These are phyloP conservation scores for Cercospora sp. DNA, from an alignment of 2,329 filamentous ascomycete species.

Conservation along the genomic window DNA sequence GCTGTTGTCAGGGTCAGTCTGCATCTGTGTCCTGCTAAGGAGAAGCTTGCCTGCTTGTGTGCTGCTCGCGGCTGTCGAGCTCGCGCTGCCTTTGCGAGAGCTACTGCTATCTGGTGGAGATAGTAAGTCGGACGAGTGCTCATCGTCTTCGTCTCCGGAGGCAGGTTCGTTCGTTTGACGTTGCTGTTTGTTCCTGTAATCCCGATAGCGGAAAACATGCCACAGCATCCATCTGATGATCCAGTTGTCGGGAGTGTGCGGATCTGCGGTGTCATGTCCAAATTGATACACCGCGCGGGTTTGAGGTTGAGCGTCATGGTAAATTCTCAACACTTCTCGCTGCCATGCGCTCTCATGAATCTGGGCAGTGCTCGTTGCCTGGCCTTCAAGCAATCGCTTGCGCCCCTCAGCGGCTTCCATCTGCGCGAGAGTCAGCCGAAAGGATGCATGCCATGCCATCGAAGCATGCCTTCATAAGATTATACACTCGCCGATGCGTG, in stretches of 20 bases:
- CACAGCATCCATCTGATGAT: conserved; percentile 53
- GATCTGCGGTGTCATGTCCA: conserved; percentile 41
- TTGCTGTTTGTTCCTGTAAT: conserved; percentile 42
- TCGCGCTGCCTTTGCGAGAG: conserved; percentile 11
- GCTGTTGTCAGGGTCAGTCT: conserved; percentile 5
- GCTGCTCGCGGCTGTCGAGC: conserved; percentile 6
- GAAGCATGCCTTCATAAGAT: conserved; percentile 43
- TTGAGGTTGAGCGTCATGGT: conserved; percentile 39
- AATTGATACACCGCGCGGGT: conserved; percentile 45
- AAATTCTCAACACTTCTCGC: conserved; percentile 44
- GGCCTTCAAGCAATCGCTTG: conserved; percentile 42
- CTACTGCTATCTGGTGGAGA: conserved; percentile 6
- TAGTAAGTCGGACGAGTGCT: conserved; percentile 4
- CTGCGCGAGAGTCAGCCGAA: conserved; percentile 31
- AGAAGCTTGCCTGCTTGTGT: conserved; percentile 8
- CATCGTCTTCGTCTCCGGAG: conserved; percentile 7
- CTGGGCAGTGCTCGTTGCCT: conserved; percentile 43
- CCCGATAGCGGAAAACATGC: conserved; percentile 51
- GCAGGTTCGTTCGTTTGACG: conserved; percentile 12
- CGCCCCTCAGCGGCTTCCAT: conserved; percentile 44
- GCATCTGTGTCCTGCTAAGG: not conserved
- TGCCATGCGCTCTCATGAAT: conserved; percentile 50
- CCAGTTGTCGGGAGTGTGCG: conserved; percentile 49
- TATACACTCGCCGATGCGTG: conserved; percentile 41
- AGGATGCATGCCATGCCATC: not conserved